Conservation (phyloP, 2,329 filamentous ascomycete species). For the Stemphylium lycopersici region DNA sequence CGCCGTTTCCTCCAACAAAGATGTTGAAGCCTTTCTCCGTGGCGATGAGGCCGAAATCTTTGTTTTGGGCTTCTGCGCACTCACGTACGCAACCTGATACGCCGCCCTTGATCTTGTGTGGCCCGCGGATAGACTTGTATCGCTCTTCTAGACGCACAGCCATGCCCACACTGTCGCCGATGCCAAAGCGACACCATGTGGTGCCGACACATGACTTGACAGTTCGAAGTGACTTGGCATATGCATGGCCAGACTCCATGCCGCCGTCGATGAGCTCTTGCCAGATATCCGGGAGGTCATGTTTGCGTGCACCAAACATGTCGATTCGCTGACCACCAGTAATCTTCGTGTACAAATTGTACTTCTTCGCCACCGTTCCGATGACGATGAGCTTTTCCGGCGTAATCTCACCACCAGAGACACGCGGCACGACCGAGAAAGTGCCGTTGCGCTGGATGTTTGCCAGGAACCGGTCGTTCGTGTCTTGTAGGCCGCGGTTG, state of each 20-base stretch:
- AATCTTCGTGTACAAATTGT: slow-evolving; percentile 86
- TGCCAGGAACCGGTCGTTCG: slow-evolving; percentile 84
- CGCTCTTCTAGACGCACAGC: slow-evolving; percentile 85
- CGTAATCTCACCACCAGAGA: slow-evolving; percentile 85
- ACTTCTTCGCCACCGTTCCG: slow-evolving; percentile 83
- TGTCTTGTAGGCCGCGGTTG: slow-evolving; percentile 80
- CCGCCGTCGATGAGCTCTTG: slow-evolving; percentile 78
- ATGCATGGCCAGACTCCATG: slow-evolving; percentile 89
- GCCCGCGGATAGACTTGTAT: slow-evolving; percentile 87
- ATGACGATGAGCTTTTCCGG: slow-evolving; percentile 84
- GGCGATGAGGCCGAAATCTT: slow-evolving; percentile 91
- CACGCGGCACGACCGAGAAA: slow-evolving; percentile 83
- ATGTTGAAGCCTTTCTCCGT: slow-evolving; percentile 94
- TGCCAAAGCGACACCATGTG: slow-evolving; percentile 88
- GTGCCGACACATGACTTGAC: slow-evolving; percentile 93
- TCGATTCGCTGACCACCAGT: slow-evolving; percentile 92
- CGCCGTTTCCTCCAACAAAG: slow-evolving; percentile 88
- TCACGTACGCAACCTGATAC: slow-evolving; percentile 92
- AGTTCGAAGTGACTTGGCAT: slow-evolving; percentile 85
- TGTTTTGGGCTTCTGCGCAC: slow-evolving; percentile 90
- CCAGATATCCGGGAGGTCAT: slow-evolving; percentile 85
- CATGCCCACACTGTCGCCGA: slow-evolving; percentile 90
- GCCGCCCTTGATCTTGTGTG: slow-evolving; percentile 90
- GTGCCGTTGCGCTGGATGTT: slow-evolving; percentile 94
- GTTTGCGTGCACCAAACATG: slow-evolving; percentile 89